Base-by-base conservation (phyloP, 441 rosid genomes). In the Viola pubescens region DNA sequence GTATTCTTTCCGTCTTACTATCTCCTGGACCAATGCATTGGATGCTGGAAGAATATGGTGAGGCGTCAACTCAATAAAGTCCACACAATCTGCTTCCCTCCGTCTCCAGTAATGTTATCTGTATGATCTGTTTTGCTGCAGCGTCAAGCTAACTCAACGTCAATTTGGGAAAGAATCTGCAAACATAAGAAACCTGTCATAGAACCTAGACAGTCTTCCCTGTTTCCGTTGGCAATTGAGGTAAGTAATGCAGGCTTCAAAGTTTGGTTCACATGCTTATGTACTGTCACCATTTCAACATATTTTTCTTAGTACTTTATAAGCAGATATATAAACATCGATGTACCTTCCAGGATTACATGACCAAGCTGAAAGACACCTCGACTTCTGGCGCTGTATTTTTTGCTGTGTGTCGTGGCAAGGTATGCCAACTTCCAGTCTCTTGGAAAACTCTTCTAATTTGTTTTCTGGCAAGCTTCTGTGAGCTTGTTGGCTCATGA, bases 321-420 rank as follows among this genome's bases (percentile, higher is more conserved):
- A 19, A 19, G 26, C 26, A 37, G 4, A 34, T 52, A 59, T 41
- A 40, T 40, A 19, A 13, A 26, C 51, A 34, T 63, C 38, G 67
- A 42, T 43, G 19, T 55, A 48, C 7, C 6, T 57, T 59, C 68
- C 81, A 90, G 99, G 96, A 90, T 65, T 94, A 85, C 69, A 77
- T 82, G 87, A 76, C 83, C 12, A 94, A 90, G 74, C 69, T 94
- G 79, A 85, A 81, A 74, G 97, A 88, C 73, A 68, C 79, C 61
- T 82, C 88, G 65, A 73, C 73, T 64, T 81, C 81, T 13, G 97
- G 99, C 69, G 97, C 94, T 41, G 70, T 94, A 60, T 90, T 94
- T 81, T 94, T 94, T 68, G 96, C 99, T 53, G 96, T 94, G 73
- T 94, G 97, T 65, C 97, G 97, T 38, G 99, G 99, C 63, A 94